Evolutionary conservation across 495 filamentous ascomycete genomes (phyloP).

Genomic region (Penicillium cosmopolitanum): DNA sequence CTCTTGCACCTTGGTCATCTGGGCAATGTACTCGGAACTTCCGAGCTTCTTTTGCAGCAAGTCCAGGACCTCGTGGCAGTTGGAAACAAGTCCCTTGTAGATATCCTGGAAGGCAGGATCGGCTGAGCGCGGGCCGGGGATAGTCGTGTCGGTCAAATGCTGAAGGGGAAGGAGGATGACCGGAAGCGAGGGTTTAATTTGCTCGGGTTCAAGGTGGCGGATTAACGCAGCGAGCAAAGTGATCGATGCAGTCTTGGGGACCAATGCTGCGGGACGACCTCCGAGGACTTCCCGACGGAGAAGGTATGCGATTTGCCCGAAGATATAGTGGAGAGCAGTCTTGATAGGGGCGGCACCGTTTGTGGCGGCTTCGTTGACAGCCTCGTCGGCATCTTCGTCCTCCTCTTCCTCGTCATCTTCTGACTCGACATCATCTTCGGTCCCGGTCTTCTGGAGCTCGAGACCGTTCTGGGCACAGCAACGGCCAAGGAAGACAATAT

Average conservation of each 20-base stretch:
- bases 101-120: conserved; percentile 68
- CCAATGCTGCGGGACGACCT: conserved; percentile 59
- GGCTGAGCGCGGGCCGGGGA: conserved; percentile 64
- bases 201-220: conserved; percentile 56
- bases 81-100: conserved; percentile 67
- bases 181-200: conserved; percentile 60
- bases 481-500: conserved; percentile 74
- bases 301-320: conserved; percentile 73
- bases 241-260: conserved; percentile 76
- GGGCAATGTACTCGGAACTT: conserved; percentile 71
- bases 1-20: conserved; percentile 69
- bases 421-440: conserved; percentile 41
- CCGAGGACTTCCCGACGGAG: conserved; percentile 75
- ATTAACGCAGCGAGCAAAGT: conserved; percentile 67
- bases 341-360: conserved; percentile 25
- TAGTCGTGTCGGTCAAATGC: conserved; percentile 79
- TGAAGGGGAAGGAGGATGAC: conserved; percentile 78
- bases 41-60: conserved; percentile 81
- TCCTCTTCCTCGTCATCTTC: conserved; percentile 43
- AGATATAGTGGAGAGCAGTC: conserved; percentile 70
- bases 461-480: conserved; percentile 68
- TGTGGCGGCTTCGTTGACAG: conserved; percentile 30
- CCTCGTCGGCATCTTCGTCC: conserved; percentile 29
- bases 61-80: conserved; percentile 73
- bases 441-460: conserved; percentile 46